A percentile compares a stretch with the other conserved stretches of the same genome.
These are phyloP conservation scores for Leptodontidium sp. DNA, from an alignment of 2,329 filamentous ascomycete genomes.

Conservation along the genomic window DNA sequence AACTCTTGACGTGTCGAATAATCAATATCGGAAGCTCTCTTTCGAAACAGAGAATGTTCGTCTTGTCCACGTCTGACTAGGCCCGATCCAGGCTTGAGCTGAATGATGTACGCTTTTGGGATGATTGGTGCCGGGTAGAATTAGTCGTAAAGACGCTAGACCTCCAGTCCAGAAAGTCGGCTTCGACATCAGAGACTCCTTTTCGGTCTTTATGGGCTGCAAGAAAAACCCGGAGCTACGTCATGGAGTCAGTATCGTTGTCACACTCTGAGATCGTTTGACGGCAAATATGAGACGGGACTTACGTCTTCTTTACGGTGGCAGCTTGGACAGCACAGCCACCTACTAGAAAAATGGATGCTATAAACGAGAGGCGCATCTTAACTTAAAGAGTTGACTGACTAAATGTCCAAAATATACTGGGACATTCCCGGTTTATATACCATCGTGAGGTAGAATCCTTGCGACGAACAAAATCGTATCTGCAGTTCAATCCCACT, in stretches of 20 bases:
- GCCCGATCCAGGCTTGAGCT: constrained; percentile 12
- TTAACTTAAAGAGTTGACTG: neutral
- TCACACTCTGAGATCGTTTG: neutral
- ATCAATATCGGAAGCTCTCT: constrained; percentile 21
- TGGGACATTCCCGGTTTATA: neutral
- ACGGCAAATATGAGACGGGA: neutral
- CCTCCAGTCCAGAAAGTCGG: constrained; percentile 4
- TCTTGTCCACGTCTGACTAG: constrained; percentile 4
- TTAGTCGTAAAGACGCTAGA: neutral
- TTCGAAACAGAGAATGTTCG: constrained; percentile 25
- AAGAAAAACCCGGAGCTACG: neutral
- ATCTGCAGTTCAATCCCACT: neutral
- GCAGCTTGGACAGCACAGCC: neutral
- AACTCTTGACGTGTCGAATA: constrained; percentile 33
- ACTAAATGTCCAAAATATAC: neutral
- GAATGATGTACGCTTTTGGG: constrained; percentile 16
- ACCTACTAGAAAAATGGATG: neutral
- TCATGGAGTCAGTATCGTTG: neutral
- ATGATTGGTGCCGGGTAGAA: constrained; percentile 2
- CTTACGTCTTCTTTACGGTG: neutral
- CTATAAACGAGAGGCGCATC: neutral
- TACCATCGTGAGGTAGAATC: neutral
- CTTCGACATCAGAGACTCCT: neutral
- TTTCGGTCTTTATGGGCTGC: neutral
- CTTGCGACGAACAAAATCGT: neutral